These are phyloP conservation scores for Corchorus capsularis DNA, from an alignment of 345 rosid species.

Conservation along the genomic window DNA sequence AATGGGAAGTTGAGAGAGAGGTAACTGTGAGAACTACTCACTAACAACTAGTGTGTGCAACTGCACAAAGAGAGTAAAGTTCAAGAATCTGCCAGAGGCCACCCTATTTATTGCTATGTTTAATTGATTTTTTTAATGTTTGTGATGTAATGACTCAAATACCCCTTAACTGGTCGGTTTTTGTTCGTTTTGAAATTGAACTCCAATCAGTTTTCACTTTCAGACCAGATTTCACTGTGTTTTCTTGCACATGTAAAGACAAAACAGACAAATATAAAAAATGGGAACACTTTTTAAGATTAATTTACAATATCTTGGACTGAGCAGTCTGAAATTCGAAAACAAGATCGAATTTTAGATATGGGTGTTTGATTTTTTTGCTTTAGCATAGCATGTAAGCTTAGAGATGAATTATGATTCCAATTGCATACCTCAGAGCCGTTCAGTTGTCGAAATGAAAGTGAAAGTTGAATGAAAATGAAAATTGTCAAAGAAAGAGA, in stretches of 20 bases:
- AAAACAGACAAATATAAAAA: neutral
- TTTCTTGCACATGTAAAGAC: neutral
- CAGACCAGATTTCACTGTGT: neutral
- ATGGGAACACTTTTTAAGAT: neutral
- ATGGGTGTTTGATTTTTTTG: neutral
- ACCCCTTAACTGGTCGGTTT: neutral
- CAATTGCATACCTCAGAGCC: neutral
- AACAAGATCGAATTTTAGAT: neutral
- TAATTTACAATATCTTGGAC: neutral
- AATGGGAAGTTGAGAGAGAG: neutral
- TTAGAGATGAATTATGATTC: neutral
- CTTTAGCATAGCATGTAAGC: neutral
- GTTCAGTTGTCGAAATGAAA: neutral
- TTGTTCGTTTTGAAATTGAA: neutral
- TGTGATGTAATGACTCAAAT: conserved; percentile 6
- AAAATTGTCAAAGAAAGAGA: neutral
- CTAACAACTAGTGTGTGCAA: neutral
- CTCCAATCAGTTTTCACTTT: neutral
- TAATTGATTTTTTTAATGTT: neutral
- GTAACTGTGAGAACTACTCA: neutral
- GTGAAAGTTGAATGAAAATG: neutral
- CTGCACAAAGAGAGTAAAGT: conserved; percentile 17
- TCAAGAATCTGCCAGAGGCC: neutral
- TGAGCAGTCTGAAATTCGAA: neutral
- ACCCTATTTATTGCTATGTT: neutral